Evolutionary conservation across 2,329 filamentous ascomycete genomes (phyloP), one percentile per base, ranked within the genome.

Genomic region (Incumbomyces lentus): DNA sequence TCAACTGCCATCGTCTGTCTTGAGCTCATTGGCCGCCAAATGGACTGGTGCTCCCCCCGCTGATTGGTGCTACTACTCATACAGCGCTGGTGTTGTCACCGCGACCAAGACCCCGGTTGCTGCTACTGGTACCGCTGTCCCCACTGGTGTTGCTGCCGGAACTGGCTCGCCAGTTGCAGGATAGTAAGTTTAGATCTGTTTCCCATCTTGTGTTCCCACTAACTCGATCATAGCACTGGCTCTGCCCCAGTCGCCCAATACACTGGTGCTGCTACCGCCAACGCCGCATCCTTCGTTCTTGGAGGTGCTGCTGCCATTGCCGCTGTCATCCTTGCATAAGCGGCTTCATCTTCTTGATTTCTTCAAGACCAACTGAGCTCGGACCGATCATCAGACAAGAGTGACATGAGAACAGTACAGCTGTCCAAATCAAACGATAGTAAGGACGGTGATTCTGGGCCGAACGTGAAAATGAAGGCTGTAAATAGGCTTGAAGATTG

Each of bases 141-240:
- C 90, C 38, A 89, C 86, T 49, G 90, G 90, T 52, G 90, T 17
- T 16, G 40, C 40, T 35, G 40, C 51, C 46, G 92, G 90, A 37
- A 89, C 86, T 49, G 86, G 89, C 46, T 90, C 90, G 38, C 89
- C 86, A 49, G 90, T 92, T 52, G 90, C 14, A 16, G 31, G 17
- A 35, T 90, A 26, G 54, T 58, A 55, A 56, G 54, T 52, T 46
- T 40, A 35, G 19, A 14, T 19, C 14, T 33, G 26, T 11, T 16
- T 33, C 26, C 16, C 7, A 26, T 13, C 17, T 22, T 14, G 26
- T 18, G 17, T 2, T 18, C 22, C 29, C 29, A 43, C 52, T 57
- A 53, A 55, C 46, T 17, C 29, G 19, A 14, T 17, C 10, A 4
- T 36, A 49, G 44, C 44, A 47, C 49, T 31, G 52, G 49, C 35